Conservation (phyloP, 495 filamentous ascomycete genomes). For the Aspergillus funiculosus region DNA sequence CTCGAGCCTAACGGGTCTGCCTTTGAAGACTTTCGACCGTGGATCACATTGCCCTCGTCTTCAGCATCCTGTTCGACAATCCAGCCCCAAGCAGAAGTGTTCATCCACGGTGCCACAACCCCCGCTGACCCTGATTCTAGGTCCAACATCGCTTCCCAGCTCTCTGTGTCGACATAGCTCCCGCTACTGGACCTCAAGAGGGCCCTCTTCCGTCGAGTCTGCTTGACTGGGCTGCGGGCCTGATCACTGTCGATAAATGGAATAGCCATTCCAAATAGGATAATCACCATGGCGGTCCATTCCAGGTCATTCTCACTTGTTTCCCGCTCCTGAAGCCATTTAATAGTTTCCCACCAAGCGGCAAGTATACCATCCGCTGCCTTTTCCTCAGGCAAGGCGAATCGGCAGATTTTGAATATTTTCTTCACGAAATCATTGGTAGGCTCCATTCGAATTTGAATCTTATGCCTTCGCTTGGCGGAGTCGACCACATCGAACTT, state of each 20-base stretch:
- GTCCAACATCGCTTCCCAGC: conserved; percentile 57
- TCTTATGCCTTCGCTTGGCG: conserved; percentile 53
- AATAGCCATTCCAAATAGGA: conserved; percentile 59
- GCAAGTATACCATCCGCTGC: conserved; percentile 59
- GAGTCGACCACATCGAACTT: conserved; percentile 60
- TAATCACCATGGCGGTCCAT: conserved; percentile 72
- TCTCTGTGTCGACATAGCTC: conserved; percentile 49
- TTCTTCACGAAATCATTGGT: conserved; percentile 53
- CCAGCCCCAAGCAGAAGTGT: conserved; percentile 67
- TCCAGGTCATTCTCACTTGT: conserved; percentile 54
- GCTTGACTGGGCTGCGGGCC: conserved; percentile 33
- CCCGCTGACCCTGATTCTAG: conserved; percentile 52
- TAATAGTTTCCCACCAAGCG: conserved; percentile 71
- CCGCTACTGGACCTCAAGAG: conserved; percentile 58
- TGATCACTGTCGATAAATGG: conserved; percentile 40
- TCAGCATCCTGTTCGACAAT: conserved; percentile 54
- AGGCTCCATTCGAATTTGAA: conserved; percentile 62
- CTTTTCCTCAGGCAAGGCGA: conserved; percentile 54
- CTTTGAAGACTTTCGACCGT: conserved; percentile 21
- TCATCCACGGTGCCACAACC: conserved; percentile 59
- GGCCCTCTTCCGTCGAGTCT: conserved; percentile 43
- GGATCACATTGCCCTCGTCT: conserved; percentile 25
- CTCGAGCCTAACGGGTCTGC: conserved; percentile 22
- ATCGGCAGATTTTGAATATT: conserved; percentile 54
- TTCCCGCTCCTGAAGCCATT: conserved; percentile 55